These are phyloP conservation scores for Oldenlandia corymbosa DNA, from an alignment of 257 asterid species.

Conservation along the genomic window DNA sequence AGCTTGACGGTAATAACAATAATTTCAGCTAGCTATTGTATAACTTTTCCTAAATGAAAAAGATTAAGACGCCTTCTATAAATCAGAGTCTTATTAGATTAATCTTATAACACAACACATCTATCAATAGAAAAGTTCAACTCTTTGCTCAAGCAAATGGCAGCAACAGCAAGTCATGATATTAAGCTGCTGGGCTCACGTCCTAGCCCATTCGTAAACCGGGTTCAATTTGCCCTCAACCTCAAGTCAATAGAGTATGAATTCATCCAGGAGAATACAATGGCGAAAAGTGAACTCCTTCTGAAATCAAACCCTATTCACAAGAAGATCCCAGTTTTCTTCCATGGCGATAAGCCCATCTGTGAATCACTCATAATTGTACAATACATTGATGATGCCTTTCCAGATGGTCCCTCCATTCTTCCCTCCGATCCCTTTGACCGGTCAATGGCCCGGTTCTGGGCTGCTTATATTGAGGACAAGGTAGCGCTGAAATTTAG, in stretches of 20 bases:
- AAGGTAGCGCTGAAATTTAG: too few relatives aligned
- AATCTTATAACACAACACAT: too few relatives aligned
- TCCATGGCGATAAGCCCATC: conserved; percentile 32
- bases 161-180: too few relatives aligned
- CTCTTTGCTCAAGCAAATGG: too few relatives aligned
- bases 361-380: conserved; percentile 48
- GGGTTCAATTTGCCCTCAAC: conserved; percentile 40
- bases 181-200: conserved; percentile 23
- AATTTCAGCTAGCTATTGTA: too few relatives aligned
- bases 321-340: conserved; percentile 50
- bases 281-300: conserved; percentile 32
- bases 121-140: too few relatives aligned
- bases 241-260: conserved; percentile 43
- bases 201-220: conserved; percentile 33
- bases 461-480: conserved; percentile 36
- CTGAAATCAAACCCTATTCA: conserved; percentile 40
- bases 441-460: conserved; percentile 43
- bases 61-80: too few relatives aligned
- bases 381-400: conserved; percentile 35
- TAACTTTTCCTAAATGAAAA: too few relatives aligned
- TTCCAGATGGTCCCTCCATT: conserved; percentile 32
- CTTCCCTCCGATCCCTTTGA: conserved; percentile 39
- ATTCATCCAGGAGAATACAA: conserved; percentile 21
- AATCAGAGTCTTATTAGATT: too few relatives aligned
- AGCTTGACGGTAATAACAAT: too few relatives aligned